Conservation (phyloP, 345 rosid species). For the Physaria fendleri region DNA sequence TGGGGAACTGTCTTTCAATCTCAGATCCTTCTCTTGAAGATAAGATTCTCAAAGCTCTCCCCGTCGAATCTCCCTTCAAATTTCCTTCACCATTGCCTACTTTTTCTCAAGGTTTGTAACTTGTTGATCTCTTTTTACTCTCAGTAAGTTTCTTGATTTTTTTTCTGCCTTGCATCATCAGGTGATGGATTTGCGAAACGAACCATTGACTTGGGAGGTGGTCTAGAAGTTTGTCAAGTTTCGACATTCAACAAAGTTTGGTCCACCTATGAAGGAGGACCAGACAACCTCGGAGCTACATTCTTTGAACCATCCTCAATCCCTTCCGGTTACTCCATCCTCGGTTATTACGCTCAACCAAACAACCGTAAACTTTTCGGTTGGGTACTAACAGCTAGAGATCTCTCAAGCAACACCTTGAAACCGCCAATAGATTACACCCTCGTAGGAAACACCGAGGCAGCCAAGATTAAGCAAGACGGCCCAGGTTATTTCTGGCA, state of each 20-base stretch:
- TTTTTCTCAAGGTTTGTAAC: conserved; percentile 41
- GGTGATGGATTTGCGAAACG: conserved; percentile 57
- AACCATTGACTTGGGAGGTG: conserved; percentile 60
- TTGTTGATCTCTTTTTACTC: background rate
- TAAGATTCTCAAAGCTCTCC: conserved; percentile 33
- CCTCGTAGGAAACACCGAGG: conserved; percentile 70
- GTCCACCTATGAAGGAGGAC: conserved; percentile 57
- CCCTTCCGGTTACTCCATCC: conserved; percentile 49
- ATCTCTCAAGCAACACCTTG: conserved; percentile 28
- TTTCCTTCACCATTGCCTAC: conserved; percentile 58
- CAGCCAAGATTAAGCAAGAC: conserved; percentile 54
- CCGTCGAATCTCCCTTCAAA: conserved; percentile 47
- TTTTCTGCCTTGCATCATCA: conserved; percentile 12
- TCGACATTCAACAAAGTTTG: conserved; percentile 53
- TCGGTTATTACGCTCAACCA: conserved; percentile 62
- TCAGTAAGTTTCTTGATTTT: background rate
- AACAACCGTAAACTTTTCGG: conserved; percentile 48
- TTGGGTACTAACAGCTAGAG: conserved; percentile 64
- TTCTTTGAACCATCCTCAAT: conserved; percentile 55
- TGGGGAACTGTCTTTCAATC: conserved; percentile 31
- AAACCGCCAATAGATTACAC: conserved; percentile 60
- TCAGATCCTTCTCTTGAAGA: conserved; percentile 4
- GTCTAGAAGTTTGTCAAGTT: conserved; percentile 51
- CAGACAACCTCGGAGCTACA: conserved; percentile 58
- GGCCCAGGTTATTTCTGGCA: conserved; percentile 64